Conservation (phyloP, 352 stramenopile genomes). For the Bremia lactucae region DNA sequence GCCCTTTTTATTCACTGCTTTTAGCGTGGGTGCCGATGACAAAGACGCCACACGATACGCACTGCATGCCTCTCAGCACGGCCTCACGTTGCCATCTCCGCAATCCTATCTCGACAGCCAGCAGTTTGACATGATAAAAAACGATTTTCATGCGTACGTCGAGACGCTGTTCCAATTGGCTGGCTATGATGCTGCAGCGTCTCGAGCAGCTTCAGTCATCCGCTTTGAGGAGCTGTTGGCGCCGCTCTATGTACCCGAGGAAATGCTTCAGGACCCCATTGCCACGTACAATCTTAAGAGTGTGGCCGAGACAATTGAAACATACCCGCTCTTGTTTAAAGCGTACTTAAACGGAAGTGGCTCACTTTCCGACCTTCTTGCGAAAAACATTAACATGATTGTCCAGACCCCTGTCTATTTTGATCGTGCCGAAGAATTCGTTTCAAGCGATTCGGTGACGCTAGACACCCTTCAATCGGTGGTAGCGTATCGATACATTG, state of each 20-base stretch:
- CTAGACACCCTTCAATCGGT: slow-evolving; percentile 40
- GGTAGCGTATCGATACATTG: slow-evolving; percentile 47
- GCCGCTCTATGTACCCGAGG: slow-evolving; percentile 79
- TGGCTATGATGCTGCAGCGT: slow-evolving; percentile 21
- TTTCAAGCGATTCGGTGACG: slow-evolving; percentile 21
- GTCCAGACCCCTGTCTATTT: slow-evolving; percentile 57
- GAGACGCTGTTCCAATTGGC: slow-evolving; percentile 59
- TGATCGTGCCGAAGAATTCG: slow-evolving; percentile 32
- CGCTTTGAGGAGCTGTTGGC: slow-evolving; percentile 80
- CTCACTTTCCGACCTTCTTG: slow-evolving; percentile 20
- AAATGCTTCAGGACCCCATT: slow-evolving; percentile 78
- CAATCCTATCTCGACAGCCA: slow-evolving; percentile 88
- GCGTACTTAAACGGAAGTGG: slow-evolving; percentile 41
- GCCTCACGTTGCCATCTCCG: slow-evolving; percentile 80
- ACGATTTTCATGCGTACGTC: slow-evolving; percentile 71
- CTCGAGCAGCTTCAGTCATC: slow-evolving; percentile 55
- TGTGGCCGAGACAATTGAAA: slow-evolving; percentile 32
- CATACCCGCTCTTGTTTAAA: slow-evolving; percentile 49
- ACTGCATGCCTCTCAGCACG: slow-evolving; percentile 73
- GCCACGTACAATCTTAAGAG: slow-evolving; percentile 88
- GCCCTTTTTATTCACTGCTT: slow-evolving; percentile 70
- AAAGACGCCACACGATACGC: slow-evolving; percentile 76
- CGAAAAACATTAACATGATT: slow-evolving; percentile 32
- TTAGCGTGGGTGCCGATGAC: slow-evolving; percentile 67
- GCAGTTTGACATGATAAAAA: slow-evolving; percentile 64